These are phyloP conservation scores for Flaveria robusta DNA, from an alignment of 129 eudicot species.

Conservation along the genomic window DNA sequence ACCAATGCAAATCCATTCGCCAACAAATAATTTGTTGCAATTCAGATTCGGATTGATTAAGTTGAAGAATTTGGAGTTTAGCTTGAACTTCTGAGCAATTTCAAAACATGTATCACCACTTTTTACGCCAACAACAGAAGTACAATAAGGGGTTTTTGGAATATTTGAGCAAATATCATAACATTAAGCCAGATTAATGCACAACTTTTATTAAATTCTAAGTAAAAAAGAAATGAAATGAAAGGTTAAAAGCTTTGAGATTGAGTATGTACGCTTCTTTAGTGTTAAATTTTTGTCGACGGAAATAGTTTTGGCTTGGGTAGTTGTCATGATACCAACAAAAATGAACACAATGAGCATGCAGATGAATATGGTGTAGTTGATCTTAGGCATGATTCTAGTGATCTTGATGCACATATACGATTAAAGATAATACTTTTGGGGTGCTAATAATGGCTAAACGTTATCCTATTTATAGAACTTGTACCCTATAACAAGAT, in stretches of 20 bases:
- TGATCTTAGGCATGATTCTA: slow-evolving; percentile 20
- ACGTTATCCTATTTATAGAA: too few relatives aligned
- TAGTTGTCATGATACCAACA: slow-evolving; percentile 19
- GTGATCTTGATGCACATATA: not conserved
- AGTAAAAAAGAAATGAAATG: too few relatives aligned
- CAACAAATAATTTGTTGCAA: too few relatives aligned
- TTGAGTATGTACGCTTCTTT: not conserved
- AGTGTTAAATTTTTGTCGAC: not conserved
- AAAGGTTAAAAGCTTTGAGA: too few relatives aligned
- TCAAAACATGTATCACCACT: slow-evolving; percentile 53
- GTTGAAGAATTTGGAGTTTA: slow-evolving; percentile 27
- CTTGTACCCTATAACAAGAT: too few relatives aligned
- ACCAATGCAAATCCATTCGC: slow-evolving; percentile 28
- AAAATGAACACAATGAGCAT: slow-evolving; percentile 1
- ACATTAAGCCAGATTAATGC: too few relatives aligned
- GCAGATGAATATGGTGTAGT: slow-evolving; percentile 1
- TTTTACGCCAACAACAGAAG: slow-evolving; percentile 37
- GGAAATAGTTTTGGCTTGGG: not conserved
- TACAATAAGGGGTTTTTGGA: slow-evolving; percentile 20
- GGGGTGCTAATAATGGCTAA: too few relatives aligned
- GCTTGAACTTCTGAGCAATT: slow-evolving; percentile 32
- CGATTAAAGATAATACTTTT: too few relatives aligned
- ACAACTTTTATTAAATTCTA: too few relatives aligned
- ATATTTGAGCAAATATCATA: not conserved
- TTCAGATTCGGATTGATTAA: slow-evolving; percentile 36